Conservation (phyloP, 441 rosid species). For the Hura crepitans region DNA sequence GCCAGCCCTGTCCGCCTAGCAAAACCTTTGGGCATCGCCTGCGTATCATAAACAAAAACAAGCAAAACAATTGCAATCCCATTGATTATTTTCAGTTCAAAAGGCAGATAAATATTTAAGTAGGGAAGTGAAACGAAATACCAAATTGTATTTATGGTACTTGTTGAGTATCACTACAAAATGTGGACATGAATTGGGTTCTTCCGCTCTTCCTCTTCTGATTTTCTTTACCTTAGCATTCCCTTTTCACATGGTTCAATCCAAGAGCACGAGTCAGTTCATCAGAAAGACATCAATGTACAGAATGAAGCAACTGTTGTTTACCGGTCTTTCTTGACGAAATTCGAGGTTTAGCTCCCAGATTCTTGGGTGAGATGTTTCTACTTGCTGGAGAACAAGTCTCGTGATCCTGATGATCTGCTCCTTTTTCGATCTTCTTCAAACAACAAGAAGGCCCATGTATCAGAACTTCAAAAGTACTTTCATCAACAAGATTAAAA, state of each 20-base stretch:
- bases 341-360: neutral
- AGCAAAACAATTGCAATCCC: neutral
- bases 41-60: neutral
- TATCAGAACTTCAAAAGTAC: slow-evolving; percentile 1
- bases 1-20: neutral
- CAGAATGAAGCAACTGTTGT: neutral
- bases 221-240: neutral
- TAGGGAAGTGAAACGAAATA: neutral
- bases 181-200: neutral
- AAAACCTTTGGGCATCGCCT: neutral
- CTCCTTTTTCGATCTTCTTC: neutral
- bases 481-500: slow-evolving; percentile 18
- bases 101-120: neutral
- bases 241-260: neutral
- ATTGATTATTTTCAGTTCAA: neutral
- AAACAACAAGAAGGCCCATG: neutral
- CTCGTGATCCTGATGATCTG: neutral
- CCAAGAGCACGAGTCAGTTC: neutral
- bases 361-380: neutral
- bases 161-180: neutral
- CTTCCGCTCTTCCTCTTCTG: neutral
- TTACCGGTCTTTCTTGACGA: neutral
- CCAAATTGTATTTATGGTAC: slow-evolving; percentile 1
- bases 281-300: neutral
- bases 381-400: neutral